Evolutionary conservation across 106 monocot genomes (phyloP), one percentile per base, ranked within the genome.

Genomic region (Platanthera guangdongensis): DNA sequence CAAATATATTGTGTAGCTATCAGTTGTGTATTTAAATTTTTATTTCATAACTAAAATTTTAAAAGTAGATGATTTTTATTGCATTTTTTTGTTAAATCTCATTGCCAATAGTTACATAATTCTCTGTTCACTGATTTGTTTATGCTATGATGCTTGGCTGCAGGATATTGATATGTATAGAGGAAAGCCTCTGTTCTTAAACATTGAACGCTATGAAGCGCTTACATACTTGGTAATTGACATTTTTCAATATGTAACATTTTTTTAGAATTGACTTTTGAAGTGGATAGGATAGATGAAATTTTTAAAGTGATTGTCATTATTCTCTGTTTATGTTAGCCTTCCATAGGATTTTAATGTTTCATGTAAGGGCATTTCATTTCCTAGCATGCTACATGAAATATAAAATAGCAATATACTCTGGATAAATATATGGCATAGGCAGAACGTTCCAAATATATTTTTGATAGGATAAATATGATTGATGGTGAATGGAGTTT

Each of bases 151-250:
- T 75, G 2, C 81, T 55, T 81, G 47, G 39, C 45, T 87, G 78
- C 80, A 96, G 95, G 95, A 96, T 82, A 82, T 77, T 87, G 87
- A 82, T 15, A 81, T 96, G 86, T 1, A 3, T 15, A 82, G 95
- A 62, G 95, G 95, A 80, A 93, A 73, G 64, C 90, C 93, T 72
- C 76, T 96, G 60, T 93, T 90, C 81, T 80, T 96, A 45, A 89
- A 83, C 14, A 82, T 88, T 73, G 93, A 93, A 74, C 90, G 95
- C 46, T 96, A 93, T 78, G 74, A 82, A 16, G 81, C 88, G 32
- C 93, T 96, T 74, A 82, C 92, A 55, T 82, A 91, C 83, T 81
- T 96, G 88, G 95, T 90, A 74, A 76, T 32, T 54, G n/a, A 65
- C 53, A 50, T 18, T 70, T 70, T 15, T 6, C 1, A 68, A 11